Evolutionary conservation across 1,284 basidiomycete species (phyloP).

Genomic region (Sphagnurus paluster): DNA sequence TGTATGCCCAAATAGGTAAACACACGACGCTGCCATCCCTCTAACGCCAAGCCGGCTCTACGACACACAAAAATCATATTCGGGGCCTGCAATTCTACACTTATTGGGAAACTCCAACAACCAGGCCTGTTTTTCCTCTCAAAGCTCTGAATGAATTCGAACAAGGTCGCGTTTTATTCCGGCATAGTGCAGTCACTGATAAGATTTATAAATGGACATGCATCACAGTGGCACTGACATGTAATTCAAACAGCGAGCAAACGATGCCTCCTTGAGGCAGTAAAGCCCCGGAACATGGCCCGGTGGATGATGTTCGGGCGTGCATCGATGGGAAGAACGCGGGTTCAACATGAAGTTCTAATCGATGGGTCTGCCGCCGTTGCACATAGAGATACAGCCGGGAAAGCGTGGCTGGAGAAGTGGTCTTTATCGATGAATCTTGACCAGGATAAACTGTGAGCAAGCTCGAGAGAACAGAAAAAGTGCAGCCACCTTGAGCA

Average conservation of each 20-base stretch:
- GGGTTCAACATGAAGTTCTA: too few species aligned
- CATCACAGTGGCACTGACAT: not conserved
- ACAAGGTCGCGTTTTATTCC: too few species aligned
- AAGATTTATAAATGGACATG: not conserved
- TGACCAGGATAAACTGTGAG: not conserved
- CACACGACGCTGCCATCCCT: constrained; percentile 3
- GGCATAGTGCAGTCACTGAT: too few species aligned
- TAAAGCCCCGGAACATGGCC: not conserved
- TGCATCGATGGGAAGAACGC: not conserved
- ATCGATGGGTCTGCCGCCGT: too few species aligned
- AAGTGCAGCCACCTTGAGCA: too few species aligned
- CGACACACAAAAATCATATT: not conserved
- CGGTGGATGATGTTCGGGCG: not conserved
- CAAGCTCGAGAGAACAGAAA: too few species aligned
- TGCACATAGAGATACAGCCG: too few species aligned
- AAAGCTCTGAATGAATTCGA: too few species aligned
- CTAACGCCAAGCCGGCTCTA: not conserved
- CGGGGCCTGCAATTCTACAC: not conserved
- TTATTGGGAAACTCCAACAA: too few species aligned
- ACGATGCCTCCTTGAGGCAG: not conserved
- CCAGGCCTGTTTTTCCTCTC: too few species aligned
- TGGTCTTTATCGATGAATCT: not conserved
- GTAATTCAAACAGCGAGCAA: not conserved
- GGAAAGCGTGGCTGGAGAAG: not conserved
- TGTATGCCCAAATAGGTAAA: constrained; percentile 11